Base-by-base conservation (phyloP, 176 grass and related monocot genomes). In the Rhynchospora tenuis region DNA sequence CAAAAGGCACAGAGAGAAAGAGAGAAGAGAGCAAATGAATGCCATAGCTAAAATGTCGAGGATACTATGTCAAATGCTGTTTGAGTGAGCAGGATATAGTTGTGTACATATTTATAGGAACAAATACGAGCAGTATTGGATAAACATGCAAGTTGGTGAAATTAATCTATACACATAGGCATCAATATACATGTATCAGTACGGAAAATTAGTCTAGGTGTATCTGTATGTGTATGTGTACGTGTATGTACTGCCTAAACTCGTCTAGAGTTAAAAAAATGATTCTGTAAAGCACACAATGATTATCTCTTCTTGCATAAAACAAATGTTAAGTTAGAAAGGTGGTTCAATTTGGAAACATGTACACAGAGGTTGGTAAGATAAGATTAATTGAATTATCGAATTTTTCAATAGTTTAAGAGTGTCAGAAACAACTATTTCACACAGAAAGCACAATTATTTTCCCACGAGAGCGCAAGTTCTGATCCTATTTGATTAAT, bases 71-170 rank as follows among this genome's bases (percentile, higher is more conserved):
- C 45, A 77, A 26, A n/a, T n/a, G n/a, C n/a, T 56, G 46, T 13
- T 77, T 55, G 33, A 52, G 73, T 77, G 47, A 76, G 47, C 16
- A 51, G n/a, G 10, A 52, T 5, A 11, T 6, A 27, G 13, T 77
- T 51, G 23, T 11, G 9, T 8, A 19, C 0, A 42, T 77, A 52
- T 77, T 24, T 77, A 56, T 48, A 56, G 12, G 46, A 26, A 52
- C n/a, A 77, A 77, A 48, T 61, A 86, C 15, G 44, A 59, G 7
- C 43, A 72, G 42, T 3, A 65, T 81, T 73, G 73, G 72, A 88
- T 74, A n/a, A 88, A 14, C 23, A 80, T 75, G 0, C 81, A 28
- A 27, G 24, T 64, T 64, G 61, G 61, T 64, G 61, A 64, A 64
- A 26, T 64, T 64, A 64, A 64, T 64, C 61, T 64, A 64, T 10